A percentile compares a stretch with the other conserved stretches of the same genome.
Conservation (phyloP, 2,329 filamentous ascomycete species). For the Diplocarpon mali region DNA sequence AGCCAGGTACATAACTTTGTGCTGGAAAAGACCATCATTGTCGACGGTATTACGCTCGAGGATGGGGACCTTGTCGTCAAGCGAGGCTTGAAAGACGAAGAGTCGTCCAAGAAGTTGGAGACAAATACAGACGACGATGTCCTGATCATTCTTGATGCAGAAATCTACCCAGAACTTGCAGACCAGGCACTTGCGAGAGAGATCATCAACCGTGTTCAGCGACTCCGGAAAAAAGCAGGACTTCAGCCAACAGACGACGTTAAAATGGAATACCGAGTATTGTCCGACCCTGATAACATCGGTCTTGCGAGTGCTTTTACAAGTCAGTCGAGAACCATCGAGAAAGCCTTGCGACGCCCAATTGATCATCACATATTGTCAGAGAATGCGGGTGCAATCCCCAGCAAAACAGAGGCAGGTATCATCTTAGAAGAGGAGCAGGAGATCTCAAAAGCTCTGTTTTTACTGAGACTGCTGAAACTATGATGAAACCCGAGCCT, state of each 20-base stretch:
- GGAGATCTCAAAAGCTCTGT: slow-evolving; percentile 73
- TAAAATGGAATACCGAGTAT: slow-evolving; percentile 81
- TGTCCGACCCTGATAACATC: slow-evolving; percentile 67
- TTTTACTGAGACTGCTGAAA: slow-evolving; percentile 65
- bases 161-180: slow-evolving; percentile 72
- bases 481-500: slow-evolving; percentile 43
- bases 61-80: slow-evolving; percentile 76
- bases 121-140: slow-evolving; percentile 84
- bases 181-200: slow-evolving; percentile 85
- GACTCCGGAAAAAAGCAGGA: slow-evolving; percentile 86
- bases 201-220: slow-evolving; percentile 86
- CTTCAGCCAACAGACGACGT: slow-evolving; percentile 88
- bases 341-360: slow-evolving; percentile 67
- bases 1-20: slow-evolving; percentile 75
- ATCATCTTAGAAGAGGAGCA: slow-evolving; percentile 76
- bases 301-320: slow-evolving; percentile 61
- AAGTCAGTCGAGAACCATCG: slow-evolving; percentile 55
- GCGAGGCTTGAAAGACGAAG: slow-evolving; percentile 64
- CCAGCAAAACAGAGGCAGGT: slow-evolving; percentile 37
- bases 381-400: slow-evolving; percentile 43
- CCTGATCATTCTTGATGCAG: slow-evolving; percentile 78
- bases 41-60: slow-evolving; percentile 77
- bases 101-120: slow-evolving; percentile 63
- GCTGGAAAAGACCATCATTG: slow-evolving; percentile 58
- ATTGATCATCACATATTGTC: slow-evolving; percentile 58